phyloP scores from a whole-genome alignment of 306 rosid genomes.

The Trichosanthes truncata region DNA sequence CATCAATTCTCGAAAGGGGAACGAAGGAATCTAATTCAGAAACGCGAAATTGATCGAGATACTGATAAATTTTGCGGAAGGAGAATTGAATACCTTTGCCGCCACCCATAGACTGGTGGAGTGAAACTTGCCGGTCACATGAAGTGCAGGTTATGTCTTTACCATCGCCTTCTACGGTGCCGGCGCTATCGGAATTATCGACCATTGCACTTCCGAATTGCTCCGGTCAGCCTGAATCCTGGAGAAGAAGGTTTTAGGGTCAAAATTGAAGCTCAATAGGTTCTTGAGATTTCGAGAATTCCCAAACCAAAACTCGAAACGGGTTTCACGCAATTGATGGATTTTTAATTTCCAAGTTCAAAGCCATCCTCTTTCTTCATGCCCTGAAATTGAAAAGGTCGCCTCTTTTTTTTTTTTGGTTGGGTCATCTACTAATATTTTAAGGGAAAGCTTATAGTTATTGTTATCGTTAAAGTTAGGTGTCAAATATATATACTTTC shows the following conservation, averaged over 20 bases:
- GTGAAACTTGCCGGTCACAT: slow-evolving; percentile 22
- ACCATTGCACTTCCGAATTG: slow-evolving; percentile 10
- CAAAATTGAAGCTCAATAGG: neutral
- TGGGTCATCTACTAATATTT: neutral
- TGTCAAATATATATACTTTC: neutral
- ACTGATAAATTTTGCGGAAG: neutral
- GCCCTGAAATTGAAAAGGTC: neutral
- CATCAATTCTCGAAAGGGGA: neutral
- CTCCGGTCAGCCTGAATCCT: neutral
- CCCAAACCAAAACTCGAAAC: neutral
- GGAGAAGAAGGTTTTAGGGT: neutral
- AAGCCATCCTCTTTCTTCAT: neutral
- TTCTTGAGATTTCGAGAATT: neutral
- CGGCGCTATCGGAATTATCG: slow-evolving; percentile 24
- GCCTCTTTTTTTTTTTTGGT: neutral
- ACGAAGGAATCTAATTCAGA: neutral
- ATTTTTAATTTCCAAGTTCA: neutral
- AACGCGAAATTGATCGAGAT: neutral
- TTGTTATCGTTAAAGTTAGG: neutral
- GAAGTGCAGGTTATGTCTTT: slow-evolving; percentile 31
- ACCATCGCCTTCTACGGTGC: slow-evolving; percentile 31
- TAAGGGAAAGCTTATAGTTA: neutral
- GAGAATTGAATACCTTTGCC: slow-evolving; percentile 21
- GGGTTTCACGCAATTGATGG: neutral
- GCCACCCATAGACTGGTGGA: slow-evolving; percentile 23